Evolutionary conservation across 306 rosid genomes (phyloP), one percentile per base, ranked within the genome.

Genomic region (Begonia fuchsioides): DNA sequence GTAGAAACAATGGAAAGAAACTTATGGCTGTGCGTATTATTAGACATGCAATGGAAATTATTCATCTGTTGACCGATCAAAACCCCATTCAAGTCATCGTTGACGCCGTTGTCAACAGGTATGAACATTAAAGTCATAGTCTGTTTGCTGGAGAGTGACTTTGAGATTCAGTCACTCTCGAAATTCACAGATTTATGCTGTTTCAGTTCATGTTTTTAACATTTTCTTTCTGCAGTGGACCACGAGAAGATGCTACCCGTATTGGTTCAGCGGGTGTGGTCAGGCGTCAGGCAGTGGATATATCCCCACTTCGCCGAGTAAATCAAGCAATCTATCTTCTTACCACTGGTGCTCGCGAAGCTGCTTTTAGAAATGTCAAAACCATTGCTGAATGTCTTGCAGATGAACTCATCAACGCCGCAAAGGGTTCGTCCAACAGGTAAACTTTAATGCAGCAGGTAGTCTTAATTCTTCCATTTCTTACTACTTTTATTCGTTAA

Each of bases 251-350:
- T 58, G 71, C 71, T 14, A 66, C 65, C 8, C 55, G 65, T 41
- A 66, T 66, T 43, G 71, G 71, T 39, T 66, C 71, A 32, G 71
- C 71, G 8, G 71, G 71, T 39, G 71, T 66, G 53, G 66, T 59
- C 43, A 59, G 71, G 19, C 66, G 71, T 54, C 71, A 59, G 61
- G 71, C 71, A 1, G 71, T 59, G 32, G 53, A 66, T 59, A 66
- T 66, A 58, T 66, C 66, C 54, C 71, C 66, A 43, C 43, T 66
- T 43, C 56, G 71, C 5, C 71, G 66, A n/a, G 66, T 66, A 13
- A 59, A 66, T 44, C 66, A 66, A 44, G 71, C 71, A 7, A 53
- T 53, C 50, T 66, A 66, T 15, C 71, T 66, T 40, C 60, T 66
- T 44, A 66, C 71, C 4, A 66, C 71, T 2, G 66, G 71, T 18